phyloP scores from a whole-genome alignment of 768 basidiomycete species.

The Tubosaeta sp. region DNA sequence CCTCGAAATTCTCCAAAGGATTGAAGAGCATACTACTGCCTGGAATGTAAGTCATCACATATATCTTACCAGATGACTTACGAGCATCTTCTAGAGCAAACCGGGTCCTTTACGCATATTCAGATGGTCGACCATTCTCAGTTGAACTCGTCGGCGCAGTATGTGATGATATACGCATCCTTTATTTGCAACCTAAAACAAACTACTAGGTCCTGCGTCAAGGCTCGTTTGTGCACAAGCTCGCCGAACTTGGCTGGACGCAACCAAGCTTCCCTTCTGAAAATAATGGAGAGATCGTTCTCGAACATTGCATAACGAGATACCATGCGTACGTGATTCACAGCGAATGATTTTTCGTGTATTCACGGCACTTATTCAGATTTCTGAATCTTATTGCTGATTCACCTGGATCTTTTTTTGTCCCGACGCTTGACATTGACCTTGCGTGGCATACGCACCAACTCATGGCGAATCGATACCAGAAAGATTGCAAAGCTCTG shows the following conservation, averaged over 20 bases:
- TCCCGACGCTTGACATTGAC: conserved; percentile 67
- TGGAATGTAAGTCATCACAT: conserved; percentile 17
- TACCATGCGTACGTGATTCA: conserved; percentile 47
- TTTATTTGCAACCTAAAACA: neutral
- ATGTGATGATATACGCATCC: conserved; percentile 1
- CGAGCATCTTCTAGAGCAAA: conserved; percentile 21
- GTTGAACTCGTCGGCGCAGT: conserved; percentile 55
- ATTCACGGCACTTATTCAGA: conserved; percentile 1
- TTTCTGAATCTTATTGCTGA: conserved; percentile 53
- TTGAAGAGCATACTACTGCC: conserved; percentile 5
- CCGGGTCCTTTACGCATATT: conserved; percentile 45
- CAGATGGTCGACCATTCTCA: conserved; percentile 47
- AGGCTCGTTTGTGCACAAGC: conserved; percentile 50
- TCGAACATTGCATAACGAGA: conserved; percentile 48
- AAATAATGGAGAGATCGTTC: conserved; percentile 35
- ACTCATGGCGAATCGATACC: conserved; percentile 42
- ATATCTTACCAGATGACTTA: neutral
- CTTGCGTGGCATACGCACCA: conserved; percentile 74
- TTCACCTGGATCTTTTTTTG: conserved; percentile 41
- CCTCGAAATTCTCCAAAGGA: conserved; percentile 2
- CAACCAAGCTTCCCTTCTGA: conserved; percentile 35
- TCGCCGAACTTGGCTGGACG: conserved; percentile 51
- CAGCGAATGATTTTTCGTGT: neutral
- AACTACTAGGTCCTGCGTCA: conserved; percentile 46
- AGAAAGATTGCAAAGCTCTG: conserved; percentile 34